Evolutionary conservation across 371 early-diverging fungal species (phyloP).

Genomic region (Apophysomyces sp.): DNA sequence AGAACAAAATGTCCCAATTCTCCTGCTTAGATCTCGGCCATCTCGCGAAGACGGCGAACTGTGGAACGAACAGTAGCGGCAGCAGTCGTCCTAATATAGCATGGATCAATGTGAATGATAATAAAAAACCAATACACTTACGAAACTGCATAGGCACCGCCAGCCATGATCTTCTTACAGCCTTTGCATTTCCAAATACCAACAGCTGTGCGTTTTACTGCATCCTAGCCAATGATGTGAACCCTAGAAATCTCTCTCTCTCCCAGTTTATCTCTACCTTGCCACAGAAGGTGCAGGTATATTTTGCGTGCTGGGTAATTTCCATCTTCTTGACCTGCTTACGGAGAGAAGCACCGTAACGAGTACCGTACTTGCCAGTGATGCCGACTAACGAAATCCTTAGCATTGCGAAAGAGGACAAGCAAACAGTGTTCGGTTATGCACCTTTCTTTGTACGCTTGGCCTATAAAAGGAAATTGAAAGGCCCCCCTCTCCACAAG

Average conservation of each 20-base stretch:
- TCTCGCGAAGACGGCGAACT: slow-evolving; percentile 97
- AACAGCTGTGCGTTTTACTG: slow-evolving; percentile 96
- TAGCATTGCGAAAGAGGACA: too few relatives aligned
- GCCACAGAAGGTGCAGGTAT: slow-evolving; percentile 99
- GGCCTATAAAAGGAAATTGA: too few relatives aligned
- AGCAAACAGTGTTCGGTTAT: too few relatives aligned
- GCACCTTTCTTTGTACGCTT: too few relatives aligned
- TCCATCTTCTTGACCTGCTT: slow-evolving; percentile 99
- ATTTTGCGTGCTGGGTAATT: slow-evolving; percentile 99
- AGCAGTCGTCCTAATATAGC: slow-evolving; percentile 92
- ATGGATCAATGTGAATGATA: too few relatives aligned
- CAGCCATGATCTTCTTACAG: slow-evolving; percentile 97
- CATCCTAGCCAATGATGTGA: too few relatives aligned
- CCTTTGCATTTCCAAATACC: slow-evolving; percentile 99
- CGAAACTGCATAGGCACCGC: slow-evolving; percentile 99
- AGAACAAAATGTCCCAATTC: neutral
- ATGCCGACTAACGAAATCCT: too few relatives aligned
- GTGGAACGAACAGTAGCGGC: slow-evolving; percentile 93
- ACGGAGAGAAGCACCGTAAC: slow-evolving; percentile 99
- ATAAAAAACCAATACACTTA: too few relatives aligned
- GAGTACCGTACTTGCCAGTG: slow-evolving; percentile 98
- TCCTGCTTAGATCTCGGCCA: slow-evolving; percentile 93
- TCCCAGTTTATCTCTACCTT: slow-evolving; percentile 52
- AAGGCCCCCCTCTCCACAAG: too few relatives aligned
- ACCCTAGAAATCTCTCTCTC: neutral